phyloP scores from a whole-genome alignment of 169 alveolate genomes.

The Theileria annulata region DNA sequence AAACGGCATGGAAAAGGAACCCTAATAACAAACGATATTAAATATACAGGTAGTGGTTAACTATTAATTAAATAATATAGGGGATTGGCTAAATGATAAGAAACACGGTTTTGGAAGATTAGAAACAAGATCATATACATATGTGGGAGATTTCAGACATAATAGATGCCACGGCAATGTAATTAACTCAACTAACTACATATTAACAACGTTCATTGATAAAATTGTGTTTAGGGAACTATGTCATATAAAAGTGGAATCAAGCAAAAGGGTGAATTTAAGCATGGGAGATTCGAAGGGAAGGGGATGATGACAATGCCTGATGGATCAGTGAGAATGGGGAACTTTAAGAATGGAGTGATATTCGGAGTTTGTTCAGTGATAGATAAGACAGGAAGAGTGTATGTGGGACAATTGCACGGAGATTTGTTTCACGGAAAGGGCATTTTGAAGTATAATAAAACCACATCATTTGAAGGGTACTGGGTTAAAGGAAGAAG shows the following conservation, averaged over 20 bases:
- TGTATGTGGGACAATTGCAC: slow-evolving; percentile 55
- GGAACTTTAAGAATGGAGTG: slow-evolving; percentile 43
- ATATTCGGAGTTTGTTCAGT: slow-evolving; percentile 51
- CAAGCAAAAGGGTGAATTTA: slow-evolving; percentile 60
- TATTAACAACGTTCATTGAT: background rate
- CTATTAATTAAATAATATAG: slow-evolving; percentile 6
- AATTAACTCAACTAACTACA: background rate
- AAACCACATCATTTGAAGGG: slow-evolving; percentile 42
- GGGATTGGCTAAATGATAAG: slow-evolving; percentile 52
- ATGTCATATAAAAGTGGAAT: slow-evolving; percentile 30
- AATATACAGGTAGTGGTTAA: slow-evolving; percentile 17
- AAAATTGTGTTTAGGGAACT: slow-evolving; percentile 5
- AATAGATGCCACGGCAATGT: slow-evolving; percentile 45
- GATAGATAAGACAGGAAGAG: slow-evolving; percentile 46
- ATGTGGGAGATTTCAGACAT: slow-evolving; percentile 46
- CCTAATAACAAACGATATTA: slow-evolving; percentile 16
- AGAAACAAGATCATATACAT: slow-evolving; percentile 21
- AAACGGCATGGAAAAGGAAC: slow-evolving; percentile 64
- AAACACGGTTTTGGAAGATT: slow-evolving; percentile 56
- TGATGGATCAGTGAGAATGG: slow-evolving; percentile 59
- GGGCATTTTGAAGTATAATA: slow-evolving; percentile 44
- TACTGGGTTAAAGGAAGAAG: slow-evolving; percentile 55
- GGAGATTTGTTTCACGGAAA: slow-evolving; percentile 51
- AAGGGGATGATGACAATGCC: slow-evolving; percentile 50
- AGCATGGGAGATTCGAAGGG: slow-evolving; percentile 50